Conservation (phyloP, 257 asterid genomes). For the Fraxinus anomala region DNA sequence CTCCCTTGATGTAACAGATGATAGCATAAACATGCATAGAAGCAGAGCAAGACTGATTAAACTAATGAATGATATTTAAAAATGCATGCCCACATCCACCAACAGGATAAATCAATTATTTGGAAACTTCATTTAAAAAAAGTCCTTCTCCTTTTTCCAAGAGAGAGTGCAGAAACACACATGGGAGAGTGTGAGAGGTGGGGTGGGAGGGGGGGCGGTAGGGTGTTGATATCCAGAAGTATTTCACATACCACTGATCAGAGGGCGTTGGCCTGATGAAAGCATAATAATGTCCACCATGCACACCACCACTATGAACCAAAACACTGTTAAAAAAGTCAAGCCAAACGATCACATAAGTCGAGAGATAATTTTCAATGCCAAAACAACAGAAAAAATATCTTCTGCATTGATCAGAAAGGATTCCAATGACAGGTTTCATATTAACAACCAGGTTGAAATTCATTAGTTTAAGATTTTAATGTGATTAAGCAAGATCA, state of each 20-base stretch:
- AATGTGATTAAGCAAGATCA: not conserved
- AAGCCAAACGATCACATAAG: conserved; percentile 6
- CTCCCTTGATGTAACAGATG: not conserved
- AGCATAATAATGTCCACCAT: conserved; percentile 98
- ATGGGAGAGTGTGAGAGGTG: not conserved
- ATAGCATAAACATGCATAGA: not conserved
- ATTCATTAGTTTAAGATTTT: not conserved
- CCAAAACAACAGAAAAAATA: conserved; percentile 8
- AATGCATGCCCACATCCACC: not conserved
- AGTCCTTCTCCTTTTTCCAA: not conserved
- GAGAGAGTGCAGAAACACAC: not conserved
- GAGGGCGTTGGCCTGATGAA: conserved; percentile 94
- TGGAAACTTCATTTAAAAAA: not conserved
- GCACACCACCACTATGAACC: conserved; percentile 98
- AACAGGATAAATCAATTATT: conserved; percentile 7
- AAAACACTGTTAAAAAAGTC: conserved; percentile 64
- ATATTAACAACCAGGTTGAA: not conserved
- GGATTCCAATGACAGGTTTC: not conserved
- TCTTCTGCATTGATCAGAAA: not conserved
- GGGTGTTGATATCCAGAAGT: conserved; percentile 18
- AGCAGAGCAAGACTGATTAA: not conserved
- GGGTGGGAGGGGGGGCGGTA: not conserved
- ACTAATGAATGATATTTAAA: conserved; percentile 12
- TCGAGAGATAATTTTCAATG: conserved; percentile 6
- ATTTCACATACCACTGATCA: conserved; percentile 74